Evolutionary conservation across 345 rosid species (phyloP).

Genomic region (Salix viminalis): DNA sequence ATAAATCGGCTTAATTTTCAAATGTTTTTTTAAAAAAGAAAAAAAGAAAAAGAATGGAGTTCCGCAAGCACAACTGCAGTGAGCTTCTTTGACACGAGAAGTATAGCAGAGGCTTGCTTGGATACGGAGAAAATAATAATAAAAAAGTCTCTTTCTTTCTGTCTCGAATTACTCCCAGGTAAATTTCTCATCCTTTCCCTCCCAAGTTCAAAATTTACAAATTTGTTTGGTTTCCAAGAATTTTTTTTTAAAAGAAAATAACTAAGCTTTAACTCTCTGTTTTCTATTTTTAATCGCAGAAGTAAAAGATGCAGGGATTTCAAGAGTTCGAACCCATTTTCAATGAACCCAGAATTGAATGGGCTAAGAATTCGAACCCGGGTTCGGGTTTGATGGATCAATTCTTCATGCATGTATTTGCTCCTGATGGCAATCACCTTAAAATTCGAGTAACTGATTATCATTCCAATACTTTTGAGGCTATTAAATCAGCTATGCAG

Average conservation of each 20-base stretch:
- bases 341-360: constrained; percentile 59
- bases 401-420: constrained; percentile 59
- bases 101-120: not conserved
- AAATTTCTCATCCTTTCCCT: not conserved
- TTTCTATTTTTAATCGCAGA: not conserved
- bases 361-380: constrained; percentile 23
- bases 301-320: constrained; percentile 18
- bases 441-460: constrained; percentile 62
- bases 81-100: not conserved
- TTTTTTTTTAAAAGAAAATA: not conserved
- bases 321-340: constrained; percentile 60
- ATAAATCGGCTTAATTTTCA: not conserved
- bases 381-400: constrained; percentile 37
- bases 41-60: no score
- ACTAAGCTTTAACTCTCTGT: not conserved
- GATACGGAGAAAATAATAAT: not conserved
- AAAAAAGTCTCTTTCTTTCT: not conserved
- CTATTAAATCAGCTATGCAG: constrained; percentile 55
- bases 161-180: not conserved
- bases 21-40: no score
- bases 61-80: not conserved
- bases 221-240: not conserved
- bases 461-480: constrained; percentile 52
- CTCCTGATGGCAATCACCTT: constrained; percentile 59
- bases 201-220: not conserved